Conservation (phyloP, 129 eudicot species). For the Pulicaria dysenterica region DNA sequence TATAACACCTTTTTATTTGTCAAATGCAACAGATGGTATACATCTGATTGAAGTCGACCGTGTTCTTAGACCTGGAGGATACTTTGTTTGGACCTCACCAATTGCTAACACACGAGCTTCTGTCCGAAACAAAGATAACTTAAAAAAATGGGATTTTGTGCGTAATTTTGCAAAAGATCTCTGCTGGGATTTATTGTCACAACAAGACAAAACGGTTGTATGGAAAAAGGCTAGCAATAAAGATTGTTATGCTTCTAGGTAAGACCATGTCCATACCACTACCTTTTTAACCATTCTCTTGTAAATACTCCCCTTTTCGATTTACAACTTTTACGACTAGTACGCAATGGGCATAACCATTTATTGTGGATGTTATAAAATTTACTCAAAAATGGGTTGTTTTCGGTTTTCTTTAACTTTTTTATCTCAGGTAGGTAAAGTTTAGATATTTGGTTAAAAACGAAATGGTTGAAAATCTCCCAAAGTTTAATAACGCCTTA, state of each 20-base stretch:
- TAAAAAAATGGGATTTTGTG: constrained; percentile 74
- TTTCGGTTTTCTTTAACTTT: not conserved
- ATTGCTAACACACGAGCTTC: constrained; percentile 66
- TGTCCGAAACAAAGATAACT: constrained; percentile 63
- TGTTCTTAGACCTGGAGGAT: constrained; percentile 93
- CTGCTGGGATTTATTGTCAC: constrained; percentile 89
- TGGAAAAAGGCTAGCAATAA: constrained; percentile 79
- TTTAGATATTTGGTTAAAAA: not conserved
- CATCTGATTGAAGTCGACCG: constrained; percentile 88
- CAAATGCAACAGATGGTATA: constrained; percentile 65
- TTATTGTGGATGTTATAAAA: constrained; percentile 1
- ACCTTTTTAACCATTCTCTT: not conserved
- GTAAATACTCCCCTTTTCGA: not conserved
- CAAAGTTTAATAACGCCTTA: not conserved
- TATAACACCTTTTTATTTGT: constrained; percentile 12
- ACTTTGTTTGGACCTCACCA: constrained; percentile 97
- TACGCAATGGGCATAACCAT: constrained; percentile 4
- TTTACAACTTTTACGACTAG: not conserved
- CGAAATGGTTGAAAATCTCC: not conserved
- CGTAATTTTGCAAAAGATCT: constrained; percentile 57
- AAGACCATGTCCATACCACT: constrained; percentile 24
- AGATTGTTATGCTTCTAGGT: constrained; percentile 82
- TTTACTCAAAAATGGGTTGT: not conserved
- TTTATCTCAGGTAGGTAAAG: not conserved
- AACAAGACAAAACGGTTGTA: constrained; percentile 91